Evolutionary conservation across 1,284 basidiomycete genomes (phyloP), one percentile per base, ranked within the genome.

Genomic region (Neonothopanus nambi): DNA sequence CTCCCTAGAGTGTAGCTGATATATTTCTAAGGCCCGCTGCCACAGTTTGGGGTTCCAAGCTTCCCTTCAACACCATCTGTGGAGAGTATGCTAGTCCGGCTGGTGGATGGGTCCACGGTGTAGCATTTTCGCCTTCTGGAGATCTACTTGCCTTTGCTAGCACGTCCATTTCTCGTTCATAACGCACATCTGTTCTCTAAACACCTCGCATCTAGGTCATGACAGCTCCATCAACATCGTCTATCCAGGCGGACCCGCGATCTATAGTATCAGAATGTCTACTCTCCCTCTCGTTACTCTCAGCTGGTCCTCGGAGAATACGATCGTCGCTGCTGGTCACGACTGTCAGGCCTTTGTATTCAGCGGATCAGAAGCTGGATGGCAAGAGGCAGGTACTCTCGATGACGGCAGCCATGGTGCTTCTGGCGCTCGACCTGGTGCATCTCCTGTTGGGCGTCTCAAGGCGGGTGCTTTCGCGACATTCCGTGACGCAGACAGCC

Each of bases 21-120:
- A 48, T 40, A 48, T 28, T 8, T 12, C 39, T 42, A 57, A 95
- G 93, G 65, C 97, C 96, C 24, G 80, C 87, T 48, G 82, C 95
- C 1, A 89, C 89, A 17, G 89, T 96, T 0, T 99, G 97, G 97
- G 97, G 97, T 35, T 95, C 96, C 63, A 93, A 96, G 59, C 79
- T 99, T 2, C 97, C 97, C 0, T 99, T 99, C 77, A 96, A 96
- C 66, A 98, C 97, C 1, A 80, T 99, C 57, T 99, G 96, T 60
- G 97, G 93, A 49, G 97, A 99, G 70, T 99, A 91, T 67, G 69
- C 78, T 30, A 92, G 89, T 59, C 89, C 93, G 0, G 82, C 89
- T 42, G 94, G 95, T 39, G 97, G 97, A 12, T 99, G 97, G 96
- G 95, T 99, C 3, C 96, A 99, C 64, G 81, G 89, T 37, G 93